Conservation (phyloP, 495 filamentous ascomycete species). For the Immersiella caudata region DNA sequence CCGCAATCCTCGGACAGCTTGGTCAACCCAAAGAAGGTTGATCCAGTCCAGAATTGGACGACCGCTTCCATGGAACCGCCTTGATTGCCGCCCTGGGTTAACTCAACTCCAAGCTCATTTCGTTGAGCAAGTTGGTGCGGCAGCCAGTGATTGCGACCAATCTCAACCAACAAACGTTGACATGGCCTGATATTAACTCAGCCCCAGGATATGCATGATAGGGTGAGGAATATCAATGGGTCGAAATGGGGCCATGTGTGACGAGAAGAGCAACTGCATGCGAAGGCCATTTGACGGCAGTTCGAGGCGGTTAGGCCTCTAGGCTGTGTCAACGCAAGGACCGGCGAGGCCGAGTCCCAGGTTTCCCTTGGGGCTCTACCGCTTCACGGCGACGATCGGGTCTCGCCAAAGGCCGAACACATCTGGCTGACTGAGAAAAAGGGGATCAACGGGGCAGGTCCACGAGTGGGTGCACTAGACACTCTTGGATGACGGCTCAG, state of each 20-base stretch:
- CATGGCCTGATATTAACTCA: not conserved
- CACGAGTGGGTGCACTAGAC: not conserved
- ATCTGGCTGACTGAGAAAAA: not conserved
- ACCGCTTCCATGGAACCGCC: not conserved
- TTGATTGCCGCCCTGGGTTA: not conserved
- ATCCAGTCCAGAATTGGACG: not conserved
- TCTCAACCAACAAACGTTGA: not conserved
- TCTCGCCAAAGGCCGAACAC: not conserved
- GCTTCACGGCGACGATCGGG: constrained; percentile 11
- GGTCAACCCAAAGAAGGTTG: not conserved
- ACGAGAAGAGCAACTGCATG: constrained; percentile 1
- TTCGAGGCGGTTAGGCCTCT: constrained; percentile 7
- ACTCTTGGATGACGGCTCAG: not conserved
- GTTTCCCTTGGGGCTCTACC: constrained; percentile 17
- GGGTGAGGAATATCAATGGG: no score
- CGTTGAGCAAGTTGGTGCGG: not conserved
- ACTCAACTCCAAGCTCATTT: not conserved
- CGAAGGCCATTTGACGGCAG: constrained; percentile 7
- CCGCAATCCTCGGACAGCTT: not conserved
- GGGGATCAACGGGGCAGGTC: not conserved
- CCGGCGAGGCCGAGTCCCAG: constrained; percentile 25
- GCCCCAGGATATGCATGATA: constrained; percentile 1
- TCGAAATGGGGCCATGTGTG: not conserved
- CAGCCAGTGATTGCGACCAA: not conserved
- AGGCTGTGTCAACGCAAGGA: not conserved